A percentile compares a stretch with the other conserved stretches of the same genome.
Conservation (phyloP, 208 protist genomes). For the Endotrypanum monterogeii region DNA sequence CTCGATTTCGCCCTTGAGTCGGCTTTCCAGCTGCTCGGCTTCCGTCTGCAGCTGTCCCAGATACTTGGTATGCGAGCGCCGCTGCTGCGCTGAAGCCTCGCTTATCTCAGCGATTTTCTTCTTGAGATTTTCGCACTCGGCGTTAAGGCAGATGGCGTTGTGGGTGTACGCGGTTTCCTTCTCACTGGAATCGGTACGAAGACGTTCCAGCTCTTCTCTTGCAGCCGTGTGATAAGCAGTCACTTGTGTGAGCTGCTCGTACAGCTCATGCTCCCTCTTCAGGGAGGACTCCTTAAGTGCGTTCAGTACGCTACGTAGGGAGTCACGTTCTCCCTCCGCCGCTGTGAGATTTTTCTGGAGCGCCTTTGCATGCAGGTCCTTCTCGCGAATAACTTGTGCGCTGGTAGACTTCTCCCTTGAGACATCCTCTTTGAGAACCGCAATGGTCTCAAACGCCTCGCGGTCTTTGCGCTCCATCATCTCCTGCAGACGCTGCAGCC, state of each 20-base stretch:
- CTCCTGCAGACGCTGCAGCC: slow-evolving; percentile 79
- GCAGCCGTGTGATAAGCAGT: slow-evolving; percentile 69
- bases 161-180: slow-evolving; percentile 81
- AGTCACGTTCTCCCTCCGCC: slow-evolving; percentile 26
- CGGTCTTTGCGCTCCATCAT: slow-evolving; percentile 76
- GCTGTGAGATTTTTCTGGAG: slow-evolving; percentile 34
- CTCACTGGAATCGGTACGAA: slow-evolving; percentile 32
- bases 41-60: slow-evolving; percentile 50
- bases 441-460: slow-evolving; percentile 73
- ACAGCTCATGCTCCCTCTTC: slow-evolving; percentile 49
- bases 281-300: slow-evolving; percentile 34
- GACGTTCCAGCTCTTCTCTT: slow-evolving; percentile 54
- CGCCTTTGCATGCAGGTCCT: slow-evolving; percentile 24
- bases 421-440: slow-evolving; percentile 61
- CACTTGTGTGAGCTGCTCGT: slow-evolving; percentile 80
- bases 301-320: slow-evolving; percentile 26
- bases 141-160: slow-evolving; percentile 77
- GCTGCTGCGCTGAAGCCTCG: slow-evolving; percentile 36
- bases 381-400: slow-evolving; percentile 27
- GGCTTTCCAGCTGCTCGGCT: slow-evolving; percentile 36
- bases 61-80: slow-evolving; percentile 38
- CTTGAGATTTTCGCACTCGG: slow-evolving; percentile 73
- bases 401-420: slow-evolving; percentile 44
- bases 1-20: slow-evolving; percentile 36
- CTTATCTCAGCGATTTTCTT: slow-evolving; percentile 55